A percentile compares a stretch with the other conserved stretches of the same genome.
Evolutionary conservation across 2,329 filamentous ascomycete species (phyloP).

Genomic region (Bertia moriformis): DNA sequence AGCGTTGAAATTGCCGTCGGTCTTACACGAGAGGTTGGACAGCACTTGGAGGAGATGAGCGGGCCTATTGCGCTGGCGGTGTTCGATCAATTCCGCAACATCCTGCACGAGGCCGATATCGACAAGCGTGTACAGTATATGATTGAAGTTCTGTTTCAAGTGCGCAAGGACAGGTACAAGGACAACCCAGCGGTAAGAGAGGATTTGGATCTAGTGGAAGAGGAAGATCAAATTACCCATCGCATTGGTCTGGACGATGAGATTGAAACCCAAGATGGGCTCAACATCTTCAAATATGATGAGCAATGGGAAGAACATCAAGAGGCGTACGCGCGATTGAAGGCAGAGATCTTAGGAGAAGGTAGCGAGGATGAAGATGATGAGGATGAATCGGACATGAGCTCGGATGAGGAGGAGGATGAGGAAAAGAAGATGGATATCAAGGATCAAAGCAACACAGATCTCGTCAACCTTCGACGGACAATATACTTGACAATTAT

Average conservation of each 20-base stretch:
- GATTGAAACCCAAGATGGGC: slow-evolving; percentile 67
- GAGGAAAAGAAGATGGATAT: slow-evolving; percentile 81
- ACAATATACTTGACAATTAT: slow-evolving; percentile 97
- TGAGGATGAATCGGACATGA: slow-evolving; percentile 44
- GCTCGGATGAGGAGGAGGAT: slow-evolving; percentile 53
- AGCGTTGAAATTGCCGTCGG: slow-evolving; percentile 95
- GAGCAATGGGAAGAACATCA: slow-evolving; percentile 81
- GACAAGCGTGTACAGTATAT: slow-evolving; percentile 98
- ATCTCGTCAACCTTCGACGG: slow-evolving; percentile 80
- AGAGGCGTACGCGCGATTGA: slow-evolving; percentile 74
- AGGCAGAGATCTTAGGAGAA: slow-evolving; percentile 86
- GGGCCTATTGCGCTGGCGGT: slow-evolving; percentile 73
- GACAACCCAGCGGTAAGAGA: slow-evolving; percentile 82
- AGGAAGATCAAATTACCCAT: slow-evolving; percentile 96
- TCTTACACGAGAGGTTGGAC: slow-evolving; percentile 80
- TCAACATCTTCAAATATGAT: slow-evolving; percentile 95
- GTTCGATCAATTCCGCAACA: slow-evolving; percentile 90
- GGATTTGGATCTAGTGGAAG: slow-evolving; percentile 87
- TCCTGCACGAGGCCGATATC: slow-evolving; percentile 90
- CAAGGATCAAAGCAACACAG: slow-evolving; percentile 93
- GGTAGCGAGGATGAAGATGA: slow-evolving; percentile 73
- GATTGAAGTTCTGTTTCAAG: slow-evolving; percentile 95
- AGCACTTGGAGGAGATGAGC: slow-evolving; percentile 92
- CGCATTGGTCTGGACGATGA: slow-evolving; percentile 68
- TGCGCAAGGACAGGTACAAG: slow-evolving; percentile 91